Conservation (phyloP, 345 rosid species). For the Stellera chamaejasme region DNA sequence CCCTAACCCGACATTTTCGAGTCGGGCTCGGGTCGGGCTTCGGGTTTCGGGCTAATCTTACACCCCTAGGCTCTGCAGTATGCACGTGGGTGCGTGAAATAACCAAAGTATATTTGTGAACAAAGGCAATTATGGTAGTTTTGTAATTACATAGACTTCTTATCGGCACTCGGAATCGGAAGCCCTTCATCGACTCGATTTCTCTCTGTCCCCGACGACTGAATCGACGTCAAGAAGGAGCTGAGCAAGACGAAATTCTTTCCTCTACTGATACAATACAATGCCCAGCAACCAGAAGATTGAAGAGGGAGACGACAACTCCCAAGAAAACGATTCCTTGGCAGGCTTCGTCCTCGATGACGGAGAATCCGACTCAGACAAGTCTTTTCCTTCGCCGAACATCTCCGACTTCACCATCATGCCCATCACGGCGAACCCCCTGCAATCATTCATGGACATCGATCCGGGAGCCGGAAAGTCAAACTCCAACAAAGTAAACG, state of each 20-base stretch:
- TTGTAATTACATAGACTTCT: too few species aligned
- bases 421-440: slow-evolving; percentile 16
- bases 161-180: too few species aligned
- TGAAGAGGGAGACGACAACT: slow-evolving; percentile 8
- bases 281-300: slow-evolving; percentile 24
- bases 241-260: too few species aligned
- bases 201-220: background rate
- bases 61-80: too few species aligned
- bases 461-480: background rate
- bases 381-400: slow-evolving; percentile 18
- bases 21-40: too few species aligned
- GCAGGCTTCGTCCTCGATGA: slow-evolving; percentile 7
- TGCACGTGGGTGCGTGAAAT: too few species aligned
- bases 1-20: too few species aligned
- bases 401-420: slow-evolving; percentile 21
- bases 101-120: too few species aligned
- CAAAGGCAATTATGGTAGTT: too few species aligned
- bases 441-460: slow-evolving; percentile 6
- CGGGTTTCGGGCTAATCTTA: too few species aligned
- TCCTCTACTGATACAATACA: slow-evolving; percentile 1
- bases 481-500: background rate
- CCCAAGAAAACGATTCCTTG: slow-evolving; percentile 6
- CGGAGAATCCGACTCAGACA: slow-evolving; percentile 27
- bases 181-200: background rate
- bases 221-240: background rate